Conservation (phyloP, 23 red algal genomes). For the Gracilaria vermiculophylla region DNA sequence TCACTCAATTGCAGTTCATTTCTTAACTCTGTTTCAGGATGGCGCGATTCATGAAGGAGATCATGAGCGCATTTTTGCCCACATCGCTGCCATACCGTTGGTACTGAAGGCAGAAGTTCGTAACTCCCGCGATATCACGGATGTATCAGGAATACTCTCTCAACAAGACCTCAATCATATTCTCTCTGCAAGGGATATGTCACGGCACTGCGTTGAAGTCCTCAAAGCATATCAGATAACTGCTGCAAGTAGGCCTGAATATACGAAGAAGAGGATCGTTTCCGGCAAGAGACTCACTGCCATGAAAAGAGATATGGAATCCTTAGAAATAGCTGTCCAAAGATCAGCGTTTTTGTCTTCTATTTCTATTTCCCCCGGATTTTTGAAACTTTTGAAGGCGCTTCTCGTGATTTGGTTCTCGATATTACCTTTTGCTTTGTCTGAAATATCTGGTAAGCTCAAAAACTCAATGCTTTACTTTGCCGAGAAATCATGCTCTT, state of each 20-base stretch:
- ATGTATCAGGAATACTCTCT: slow-evolving; percentile 28
- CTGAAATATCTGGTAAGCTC: slow-evolving; percentile 39
- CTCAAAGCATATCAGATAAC: neutral
- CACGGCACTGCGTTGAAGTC: slow-evolving; percentile 31
- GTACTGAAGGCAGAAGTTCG: slow-evolving; percentile 33
- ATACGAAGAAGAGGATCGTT: neutral
- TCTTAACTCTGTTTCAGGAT: neutral
- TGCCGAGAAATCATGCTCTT: too few species aligned
- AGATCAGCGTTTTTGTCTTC: neutral
- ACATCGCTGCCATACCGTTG: slow-evolving; percentile 32
- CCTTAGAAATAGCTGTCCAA: slow-evolving; percentile 6
- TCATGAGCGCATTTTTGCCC: slow-evolving; percentile 28
- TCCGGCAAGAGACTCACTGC: neutral
- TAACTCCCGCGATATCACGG: slow-evolving; percentile 22
- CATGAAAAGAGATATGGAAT: slow-evolving; percentile 7
- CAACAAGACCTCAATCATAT: slow-evolving; percentile 29
- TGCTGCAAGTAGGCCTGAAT: neutral
- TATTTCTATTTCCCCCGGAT: slow-evolving; percentile 41
- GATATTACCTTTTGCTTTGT: slow-evolving; percentile 39
- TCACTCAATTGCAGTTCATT: slow-evolving; percentile 33
- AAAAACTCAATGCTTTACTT: too few species aligned
- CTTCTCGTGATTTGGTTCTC: slow-evolving; percentile 55
- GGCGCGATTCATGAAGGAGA: slow-evolving; percentile 27
- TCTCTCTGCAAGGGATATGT: slow-evolving; percentile 18
- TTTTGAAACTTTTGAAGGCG: slow-evolving; percentile 15